Base-by-base conservation (phyloP, 805 yeast genomes). In the Lipomyces orientalis region DNA sequence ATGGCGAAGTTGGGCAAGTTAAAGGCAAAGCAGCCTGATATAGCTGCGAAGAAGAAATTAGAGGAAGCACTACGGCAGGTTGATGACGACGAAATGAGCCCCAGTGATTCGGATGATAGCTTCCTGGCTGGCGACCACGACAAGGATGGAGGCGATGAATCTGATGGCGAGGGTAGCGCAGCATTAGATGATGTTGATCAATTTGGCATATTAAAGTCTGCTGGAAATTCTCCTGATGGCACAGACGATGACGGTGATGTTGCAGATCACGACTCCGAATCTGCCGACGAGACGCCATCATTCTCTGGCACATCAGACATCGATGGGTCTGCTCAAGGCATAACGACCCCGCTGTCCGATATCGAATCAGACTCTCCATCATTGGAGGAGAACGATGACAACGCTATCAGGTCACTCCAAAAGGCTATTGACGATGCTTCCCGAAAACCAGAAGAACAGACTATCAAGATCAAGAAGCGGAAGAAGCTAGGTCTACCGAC, bases 371-470 rank as follows among this genome's bases (percentile, higher is more conserved):
- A 85, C 66, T 93, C 90, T 88, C 73, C 84, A 86, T 76, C 86
- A 90, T 37, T 12, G 35, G 75, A 74, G 10, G 77, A 76, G 35
- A 79, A 78, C 2, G 83, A 78, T n/a, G 80, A 79, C 16, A 85
- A 83, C 9, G 84, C 81, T 8, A 87, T 83, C 19, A 88, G 85
- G n/a, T 86, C 81, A 4, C 94, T 86, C 12, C 90, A 90, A 75
- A 85, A 85, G 33, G 88, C 93, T 75, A 82, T 90, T 55, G 97
- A 91, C 73, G 97, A 91, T 75, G 81, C 78, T 52, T 89, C 97
- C 9, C 64, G 62, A 56, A 46, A 51, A 14, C 51, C 65, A 14
- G 62, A 34, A 19, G 43, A 37, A 33, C 57, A 57, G 5, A 46
- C 58, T 9, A 5, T 43, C 22, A 52, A 54, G 31, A 31, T 52